Evolutionary conservation across 1,284 basidiomycete species (phyloP).

Genomic region (Trametes hirsuta): DNA sequence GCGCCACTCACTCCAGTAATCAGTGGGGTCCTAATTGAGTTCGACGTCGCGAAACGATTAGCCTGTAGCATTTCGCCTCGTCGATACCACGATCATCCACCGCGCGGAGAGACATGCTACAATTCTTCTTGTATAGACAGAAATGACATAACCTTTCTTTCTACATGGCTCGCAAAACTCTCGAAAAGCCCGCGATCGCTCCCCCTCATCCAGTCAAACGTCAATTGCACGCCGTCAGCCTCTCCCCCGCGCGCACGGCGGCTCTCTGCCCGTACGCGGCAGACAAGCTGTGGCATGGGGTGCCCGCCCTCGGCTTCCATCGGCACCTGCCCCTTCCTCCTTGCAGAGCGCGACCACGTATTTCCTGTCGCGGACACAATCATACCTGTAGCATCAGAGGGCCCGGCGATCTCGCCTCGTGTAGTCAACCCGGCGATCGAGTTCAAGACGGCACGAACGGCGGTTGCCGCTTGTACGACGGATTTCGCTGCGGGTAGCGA

Average conservation of each 20-base stretch:
- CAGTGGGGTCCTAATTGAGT: too few relatives aligned
- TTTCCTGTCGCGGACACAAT: conserved; percentile 51
- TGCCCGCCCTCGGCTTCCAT: conserved; percentile 12
- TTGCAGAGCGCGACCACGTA: conserved; percentile 78
- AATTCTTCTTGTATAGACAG: neutral
- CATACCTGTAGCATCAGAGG: conserved; percentile 23
- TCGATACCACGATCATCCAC: too few relatives aligned
- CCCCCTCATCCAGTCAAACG: conserved; percentile 66
- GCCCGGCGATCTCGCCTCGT: neutral
- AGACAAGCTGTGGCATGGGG: conserved; percentile 22
- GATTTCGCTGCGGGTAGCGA: conserved; percentile 34
- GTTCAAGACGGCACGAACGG: conserved; percentile 36
- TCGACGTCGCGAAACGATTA: too few relatives aligned
- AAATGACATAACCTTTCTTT: conserved; percentile 37
- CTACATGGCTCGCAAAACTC: conserved; percentile 66
- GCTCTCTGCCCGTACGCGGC: conserved; percentile 32
- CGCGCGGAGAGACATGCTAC: neutral
- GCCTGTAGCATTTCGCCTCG: too few relatives aligned
- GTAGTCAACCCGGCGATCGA: conserved; percentile 39
- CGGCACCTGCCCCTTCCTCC: conserved; percentile 44
- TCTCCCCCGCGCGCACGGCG: conserved; percentile 9
- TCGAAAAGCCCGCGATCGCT: conserved; percentile 64
- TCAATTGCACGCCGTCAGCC: conserved; percentile 1
- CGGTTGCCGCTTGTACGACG: conserved; percentile 14
- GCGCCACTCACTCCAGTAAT: too few relatives aligned